These are phyloP conservation scores for Pisolithus albus DNA, from an alignment of 768 basidiomycete genomes.

Conservation along the genomic window DNA sequence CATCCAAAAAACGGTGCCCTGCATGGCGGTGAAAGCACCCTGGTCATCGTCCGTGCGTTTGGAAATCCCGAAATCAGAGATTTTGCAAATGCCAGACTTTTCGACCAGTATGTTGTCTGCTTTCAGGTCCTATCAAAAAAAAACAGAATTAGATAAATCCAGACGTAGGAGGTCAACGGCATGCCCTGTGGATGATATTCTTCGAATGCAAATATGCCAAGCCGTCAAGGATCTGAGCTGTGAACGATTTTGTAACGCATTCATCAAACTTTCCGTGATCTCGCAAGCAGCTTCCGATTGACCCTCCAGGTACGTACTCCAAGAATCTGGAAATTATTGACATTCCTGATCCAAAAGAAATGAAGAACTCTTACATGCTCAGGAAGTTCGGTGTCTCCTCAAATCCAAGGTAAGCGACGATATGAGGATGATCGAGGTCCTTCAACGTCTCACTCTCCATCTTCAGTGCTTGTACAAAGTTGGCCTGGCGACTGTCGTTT, in stretches of 20 bases:
- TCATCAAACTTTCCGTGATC: conserved; percentile 93
- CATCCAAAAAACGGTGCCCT: conserved; percentile 99
- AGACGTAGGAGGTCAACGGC: conserved; percentile 11
- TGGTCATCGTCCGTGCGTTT: conserved; percentile 88
- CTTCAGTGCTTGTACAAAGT: conserved; percentile 87
- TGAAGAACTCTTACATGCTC: conserved; percentile 68
- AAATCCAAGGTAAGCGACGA: conserved; percentile 95
- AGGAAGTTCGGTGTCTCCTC: conserved; percentile 83
- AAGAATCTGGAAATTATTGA: conserved; percentile 61
- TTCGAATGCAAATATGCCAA: conserved; percentile 89
- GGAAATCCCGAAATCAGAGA: conserved; percentile 98
- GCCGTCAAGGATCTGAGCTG: conserved; percentile 84
- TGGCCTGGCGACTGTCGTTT: conserved; percentile 75
- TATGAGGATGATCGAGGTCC: conserved; percentile 94
- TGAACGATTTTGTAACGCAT: conserved; percentile 88
- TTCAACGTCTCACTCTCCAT: conserved; percentile 94
- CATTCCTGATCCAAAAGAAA: background rate
- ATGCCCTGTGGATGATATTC: conserved; percentile 87
- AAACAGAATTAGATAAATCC: conserved; percentile 2
- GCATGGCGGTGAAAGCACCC: conserved; percentile 85
- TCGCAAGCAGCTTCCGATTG: conserved; percentile 82
- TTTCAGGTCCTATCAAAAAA: conserved; percentile 71
- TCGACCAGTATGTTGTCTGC: conserved; percentile 98
- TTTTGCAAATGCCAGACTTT: conserved; percentile 87
- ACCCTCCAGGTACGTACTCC: conserved; percentile 98